These are phyloP conservation scores for Fraxinus americana DNA, from an alignment of 257 asterid genomes.

Conservation along the genomic window DNA sequence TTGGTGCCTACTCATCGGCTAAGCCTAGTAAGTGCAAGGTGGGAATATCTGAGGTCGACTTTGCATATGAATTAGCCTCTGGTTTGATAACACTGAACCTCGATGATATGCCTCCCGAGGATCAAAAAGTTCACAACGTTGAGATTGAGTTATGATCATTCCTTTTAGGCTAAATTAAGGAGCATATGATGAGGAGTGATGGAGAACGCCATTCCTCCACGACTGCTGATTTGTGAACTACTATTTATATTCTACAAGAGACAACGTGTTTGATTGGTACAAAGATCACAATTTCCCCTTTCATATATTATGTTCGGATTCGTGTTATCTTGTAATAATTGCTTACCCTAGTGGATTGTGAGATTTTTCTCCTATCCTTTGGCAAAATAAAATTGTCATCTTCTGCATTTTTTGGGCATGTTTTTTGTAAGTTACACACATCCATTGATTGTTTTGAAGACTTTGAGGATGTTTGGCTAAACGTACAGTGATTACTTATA, in stretches of 20 bases:
- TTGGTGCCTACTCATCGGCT: slow-evolving; percentile 73
- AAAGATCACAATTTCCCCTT: not conserved
- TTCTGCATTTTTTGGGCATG: no score
- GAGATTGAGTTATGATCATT: slow-evolving; percentile 51
- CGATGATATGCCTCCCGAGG: slow-evolving; percentile 65
- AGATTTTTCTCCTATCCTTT: not conserved
- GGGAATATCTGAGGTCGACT: slow-evolving; percentile 44
- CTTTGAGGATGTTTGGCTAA: no score
- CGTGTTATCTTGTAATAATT: no score
- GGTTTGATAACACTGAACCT: slow-evolving; percentile 64
- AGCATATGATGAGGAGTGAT: slow-evolving; percentile 13
- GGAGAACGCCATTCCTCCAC: not conserved
- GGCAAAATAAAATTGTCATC: not conserved
- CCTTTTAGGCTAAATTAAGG: slow-evolving; percentile 19
- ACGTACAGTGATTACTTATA: no score
- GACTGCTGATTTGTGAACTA: not conserved
- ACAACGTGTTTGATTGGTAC: no score
- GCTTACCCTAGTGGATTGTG: not conserved
- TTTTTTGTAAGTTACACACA: no score
- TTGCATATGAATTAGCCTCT: slow-evolving; percentile 46
- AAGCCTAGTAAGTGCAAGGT: slow-evolving; percentile 53
- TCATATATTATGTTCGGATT: not conserved
- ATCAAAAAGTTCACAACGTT: slow-evolving; percentile 49
- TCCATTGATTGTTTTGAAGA: no score
- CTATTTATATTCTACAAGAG: not conserved